Conservation (phyloP, 169 alveolate genomes). For the Plasmodium malariae region DNA sequence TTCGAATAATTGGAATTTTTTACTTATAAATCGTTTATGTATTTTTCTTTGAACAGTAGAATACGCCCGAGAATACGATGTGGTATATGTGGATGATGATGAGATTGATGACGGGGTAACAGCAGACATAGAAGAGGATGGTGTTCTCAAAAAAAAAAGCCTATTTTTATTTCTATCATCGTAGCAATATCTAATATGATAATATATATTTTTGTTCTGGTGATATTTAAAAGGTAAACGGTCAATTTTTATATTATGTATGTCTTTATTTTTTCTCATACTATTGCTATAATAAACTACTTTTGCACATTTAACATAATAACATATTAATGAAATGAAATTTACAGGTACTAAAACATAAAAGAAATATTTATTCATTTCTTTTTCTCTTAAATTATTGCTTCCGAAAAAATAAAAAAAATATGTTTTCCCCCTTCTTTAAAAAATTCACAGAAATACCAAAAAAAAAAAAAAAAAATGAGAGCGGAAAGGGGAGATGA, state of each 20-base stretch:
- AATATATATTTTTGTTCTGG: neutral
- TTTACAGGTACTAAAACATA: constrained; percentile 12
- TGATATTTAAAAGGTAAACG: neutral
- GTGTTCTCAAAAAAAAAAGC: constrained; percentile 19
- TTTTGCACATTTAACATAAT: constrained; percentile 8
- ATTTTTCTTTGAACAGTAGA: no score
- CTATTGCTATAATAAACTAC: neutral
- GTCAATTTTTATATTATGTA: neutral
- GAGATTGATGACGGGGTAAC: no score
- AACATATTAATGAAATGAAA: constrained; percentile 16
- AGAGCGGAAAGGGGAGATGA: no score
- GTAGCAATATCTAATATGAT: neutral
- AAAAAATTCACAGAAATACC: neutral
- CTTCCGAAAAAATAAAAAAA: neutral
- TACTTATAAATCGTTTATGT: no score
- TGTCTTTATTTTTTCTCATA: constrained; percentile 9
- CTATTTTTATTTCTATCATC: neutral
- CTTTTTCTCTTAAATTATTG: constrained; percentile 10
- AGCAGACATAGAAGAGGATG: neutral
- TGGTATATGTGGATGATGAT: no score
- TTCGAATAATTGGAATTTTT: neutral
- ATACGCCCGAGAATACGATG: no score
- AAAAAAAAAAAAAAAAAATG: constrained; percentile 2
- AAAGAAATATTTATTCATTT: constrained; percentile 34
- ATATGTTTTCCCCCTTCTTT: neutral